Percentiles rank a stretch among this genome's conserved stretches.
These are phyloP conservation scores for Galerina marginata DNA, from an alignment of 768 basidiomycete genomes.

Conservation along the genomic window DNA sequence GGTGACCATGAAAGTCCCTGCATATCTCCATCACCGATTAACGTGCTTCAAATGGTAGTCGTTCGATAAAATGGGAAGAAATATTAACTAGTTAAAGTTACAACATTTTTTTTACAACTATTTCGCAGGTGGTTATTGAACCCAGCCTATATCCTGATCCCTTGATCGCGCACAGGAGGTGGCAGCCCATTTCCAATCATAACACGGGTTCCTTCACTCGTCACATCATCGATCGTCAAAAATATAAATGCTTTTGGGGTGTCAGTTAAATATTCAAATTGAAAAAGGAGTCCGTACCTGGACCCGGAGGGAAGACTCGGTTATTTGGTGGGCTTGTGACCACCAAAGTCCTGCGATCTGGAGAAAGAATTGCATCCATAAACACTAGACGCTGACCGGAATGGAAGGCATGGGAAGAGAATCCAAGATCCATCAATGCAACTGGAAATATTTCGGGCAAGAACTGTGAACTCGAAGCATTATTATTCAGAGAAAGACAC, in stretches of 20 bases:
- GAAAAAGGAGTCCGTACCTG: constrained; percentile 25
- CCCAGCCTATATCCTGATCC: constrained; percentile 11
- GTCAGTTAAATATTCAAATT: no score
- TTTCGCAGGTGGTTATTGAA: no score
- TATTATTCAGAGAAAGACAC: background rate
- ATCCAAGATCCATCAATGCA: constrained; percentile 41
- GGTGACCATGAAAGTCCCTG: no score
- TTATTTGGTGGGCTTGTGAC: constrained; percentile 38
- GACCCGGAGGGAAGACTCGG: constrained; percentile 42
- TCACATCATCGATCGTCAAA: constrained; percentile 39
- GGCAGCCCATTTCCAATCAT: constrained; percentile 44
- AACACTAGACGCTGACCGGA: constrained; percentile 42
- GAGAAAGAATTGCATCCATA: constrained; percentile 36
- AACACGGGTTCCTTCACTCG: constrained; percentile 40
- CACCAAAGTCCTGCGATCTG: constrained; percentile 33
- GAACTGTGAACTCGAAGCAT: background rate
- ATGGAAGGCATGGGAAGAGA: constrained; percentile 43
- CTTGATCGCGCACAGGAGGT: constrained; percentile 43
- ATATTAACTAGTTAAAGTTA: no score
- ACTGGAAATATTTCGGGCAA: constrained; percentile 22
- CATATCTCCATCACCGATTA: no score
- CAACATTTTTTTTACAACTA: no score
- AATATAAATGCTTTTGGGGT: constrained; percentile 29
- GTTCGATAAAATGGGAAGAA: no score
- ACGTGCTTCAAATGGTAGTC: no score